Conservation (phyloP, 768 basidiomycete species). For the Tulasnella sp. region DNA sequence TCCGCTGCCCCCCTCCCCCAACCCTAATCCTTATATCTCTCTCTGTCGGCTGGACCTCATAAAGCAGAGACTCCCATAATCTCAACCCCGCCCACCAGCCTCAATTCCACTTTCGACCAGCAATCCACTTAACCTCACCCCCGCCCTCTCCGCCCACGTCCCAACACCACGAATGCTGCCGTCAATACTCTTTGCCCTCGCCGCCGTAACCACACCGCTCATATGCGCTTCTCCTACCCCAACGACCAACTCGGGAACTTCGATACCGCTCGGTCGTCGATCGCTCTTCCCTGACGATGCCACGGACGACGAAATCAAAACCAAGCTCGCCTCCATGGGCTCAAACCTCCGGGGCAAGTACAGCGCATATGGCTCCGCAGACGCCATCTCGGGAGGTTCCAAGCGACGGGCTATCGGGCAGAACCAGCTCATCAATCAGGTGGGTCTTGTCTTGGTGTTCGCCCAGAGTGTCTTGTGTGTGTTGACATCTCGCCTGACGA, state of each 20-base stretch:
- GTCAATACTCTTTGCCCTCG: background rate
- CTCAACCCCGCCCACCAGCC: slow-evolving; percentile 1
- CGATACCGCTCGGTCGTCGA: background rate
- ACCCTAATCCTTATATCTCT: background rate
- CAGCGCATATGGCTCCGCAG: background rate
- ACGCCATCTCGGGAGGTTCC: slow-evolving; percentile 2
- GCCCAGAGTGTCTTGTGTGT: slow-evolving; percentile 16
- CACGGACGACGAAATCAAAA: background rate
- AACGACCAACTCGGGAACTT: background rate
- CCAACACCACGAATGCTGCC: slow-evolving; percentile 20
- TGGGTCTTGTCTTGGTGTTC: slow-evolving; percentile 22
- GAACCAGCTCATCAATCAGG: slow-evolving; percentile 30
- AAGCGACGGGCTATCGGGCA: slow-evolving; percentile 11
- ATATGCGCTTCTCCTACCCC: background rate
- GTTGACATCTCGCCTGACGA: slow-evolving; percentile 9
- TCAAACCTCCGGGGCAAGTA: slow-evolving; percentile 9
- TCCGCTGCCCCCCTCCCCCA: background rate
- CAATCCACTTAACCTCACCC: background rate
- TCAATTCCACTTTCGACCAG: background rate
- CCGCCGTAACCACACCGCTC: background rate
- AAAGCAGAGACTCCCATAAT: slow-evolving; percentile 1
- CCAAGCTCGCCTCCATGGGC: slow-evolving; percentile 3
- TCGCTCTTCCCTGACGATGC: slow-evolving; percentile 7
- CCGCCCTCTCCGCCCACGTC: background rate
- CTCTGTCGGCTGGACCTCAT: background rate